phyloP scores from a whole-genome alignment of 208 protist genomes.

The Strigomonas culicis region DNA sequence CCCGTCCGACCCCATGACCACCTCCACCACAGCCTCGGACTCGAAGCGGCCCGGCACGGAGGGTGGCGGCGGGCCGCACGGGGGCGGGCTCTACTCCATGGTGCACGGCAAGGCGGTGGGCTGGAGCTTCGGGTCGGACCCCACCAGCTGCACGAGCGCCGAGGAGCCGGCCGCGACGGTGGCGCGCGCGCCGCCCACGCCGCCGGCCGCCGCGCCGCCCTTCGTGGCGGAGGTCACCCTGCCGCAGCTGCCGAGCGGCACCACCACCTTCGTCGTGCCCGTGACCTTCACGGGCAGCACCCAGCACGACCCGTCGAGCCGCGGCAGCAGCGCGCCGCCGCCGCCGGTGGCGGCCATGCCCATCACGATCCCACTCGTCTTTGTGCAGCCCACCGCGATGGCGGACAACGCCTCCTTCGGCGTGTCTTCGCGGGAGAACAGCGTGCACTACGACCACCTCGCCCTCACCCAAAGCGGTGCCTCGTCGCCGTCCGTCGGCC shows the following conservation, averaged over 20 bases:
- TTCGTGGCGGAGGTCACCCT: no score
- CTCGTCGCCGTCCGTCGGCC: neutral
- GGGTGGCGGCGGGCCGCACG: no score
- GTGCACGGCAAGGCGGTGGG: neutral
- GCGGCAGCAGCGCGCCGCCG: neutral
- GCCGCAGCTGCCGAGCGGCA: no score
- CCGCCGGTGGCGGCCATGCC: neutral
- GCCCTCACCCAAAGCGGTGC: neutral
- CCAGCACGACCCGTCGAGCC: neutral
- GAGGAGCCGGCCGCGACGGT: neutral
- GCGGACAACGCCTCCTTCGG: neutral
- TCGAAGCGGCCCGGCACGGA: neutral
- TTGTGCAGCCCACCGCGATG: neutral
- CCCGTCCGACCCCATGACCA: neutral
- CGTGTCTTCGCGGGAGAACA: neutral
- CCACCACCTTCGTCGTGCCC: neutral
- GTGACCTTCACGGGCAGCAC: neutral
- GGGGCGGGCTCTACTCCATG: neutral
- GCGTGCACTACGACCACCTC: neutral
- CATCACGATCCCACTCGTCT: neutral
- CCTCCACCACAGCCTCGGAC: neutral
- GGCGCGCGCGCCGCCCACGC: no score
- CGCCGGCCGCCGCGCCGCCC: no score
- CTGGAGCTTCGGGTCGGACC: neutral
- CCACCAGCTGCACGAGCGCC: neutral